phyloP scores from a whole-genome alignment of 148 eudicot species.

The Salicornia ramosissima region DNA sequence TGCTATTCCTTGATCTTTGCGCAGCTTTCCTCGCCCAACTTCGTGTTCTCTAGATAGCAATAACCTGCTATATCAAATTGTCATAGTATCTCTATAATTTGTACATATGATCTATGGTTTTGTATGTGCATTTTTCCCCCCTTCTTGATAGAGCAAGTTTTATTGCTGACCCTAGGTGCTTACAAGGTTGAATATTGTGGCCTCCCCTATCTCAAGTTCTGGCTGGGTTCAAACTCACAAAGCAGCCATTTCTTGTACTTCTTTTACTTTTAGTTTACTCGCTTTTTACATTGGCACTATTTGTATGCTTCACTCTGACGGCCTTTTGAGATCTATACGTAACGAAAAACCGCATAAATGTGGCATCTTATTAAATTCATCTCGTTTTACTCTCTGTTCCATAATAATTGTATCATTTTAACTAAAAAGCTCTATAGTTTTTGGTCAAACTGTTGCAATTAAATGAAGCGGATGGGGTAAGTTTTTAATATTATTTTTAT shows the following conservation, averaged over 20 bases:
- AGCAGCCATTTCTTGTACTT: conserved; percentile 9
- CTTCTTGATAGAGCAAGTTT: conserved; percentile 15
- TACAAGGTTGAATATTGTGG: conserved; percentile 8
- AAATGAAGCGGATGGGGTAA: too few species aligned
- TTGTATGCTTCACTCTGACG: neutral
- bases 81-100: conserved; percentile 9
- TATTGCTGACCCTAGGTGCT: conserved; percentile 17
- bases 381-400: too few species aligned
- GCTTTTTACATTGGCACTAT: too few species aligned
- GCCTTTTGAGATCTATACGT: neutral
- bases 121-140: conserved; percentile 23
- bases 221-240: conserved; percentile 14
- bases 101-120: conserved; percentile 21
- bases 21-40: conserved; percentile 97
- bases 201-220: conserved; percentile 5
- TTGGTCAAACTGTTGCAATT: too few species aligned
- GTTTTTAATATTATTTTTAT: too few species aligned
- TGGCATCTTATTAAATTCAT: too few species aligned
- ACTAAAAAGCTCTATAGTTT: too few species aligned
- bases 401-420: too few species aligned
- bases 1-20: conserved; percentile 83
- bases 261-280: too few species aligned
- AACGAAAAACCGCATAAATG: too few species aligned
- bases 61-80: conserved; percentile 4
- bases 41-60: conserved; percentile 62